Evolutionary conservation across 1,284 basidiomycete species (phyloP), one percentile per base, ranked within the genome.

Genomic region (Tilletiaria anomala): DNA sequence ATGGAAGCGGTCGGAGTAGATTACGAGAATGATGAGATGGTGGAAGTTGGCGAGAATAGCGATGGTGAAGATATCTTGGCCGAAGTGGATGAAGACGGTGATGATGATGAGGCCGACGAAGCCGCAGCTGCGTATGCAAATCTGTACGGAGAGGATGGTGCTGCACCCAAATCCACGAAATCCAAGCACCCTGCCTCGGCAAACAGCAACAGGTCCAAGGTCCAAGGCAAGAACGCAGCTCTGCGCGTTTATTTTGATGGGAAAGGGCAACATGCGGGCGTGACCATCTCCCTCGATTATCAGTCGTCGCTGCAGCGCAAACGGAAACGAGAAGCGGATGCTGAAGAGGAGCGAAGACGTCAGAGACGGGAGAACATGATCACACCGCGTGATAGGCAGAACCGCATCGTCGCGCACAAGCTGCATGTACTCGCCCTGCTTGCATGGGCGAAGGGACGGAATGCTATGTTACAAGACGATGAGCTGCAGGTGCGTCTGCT

Each of bases 391-490:
- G 63, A 66, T 32, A 54, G 61, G 18, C 48, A 50, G 32, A 54
- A 54, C 31, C 53, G 63, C 6, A 40, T 60, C 32, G 58, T 48
- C 10, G 50, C 53, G 8, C 63, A 66, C 48, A 61, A 65, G 47
- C 50, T 64, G 2, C 54, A 57, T 22, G 56, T 57, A 4, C 51
- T 93, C 4, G 70, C 76, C 12, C 73, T 94, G 6, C 74, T 96
- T 2, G 76, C 77, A 3, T 84, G 82, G 58, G 80, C 82, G 3
- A 70, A 74, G 23, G 70, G 78, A 12, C 76, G 91, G 35, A 96
- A 97, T 65, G 72, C 71, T 41, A 89, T 83, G 82, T 67, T 87
- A 15, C 88, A 86, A 48, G 83, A 94, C 58, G 69, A 71, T 1
- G 70, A 86, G 3, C 72, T 97, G 10, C 84, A 91, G 58, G 87